phyloP scores from a whole-genome alignment of 139 green algal genomes.

The Coelastrella sp. region DNA sequence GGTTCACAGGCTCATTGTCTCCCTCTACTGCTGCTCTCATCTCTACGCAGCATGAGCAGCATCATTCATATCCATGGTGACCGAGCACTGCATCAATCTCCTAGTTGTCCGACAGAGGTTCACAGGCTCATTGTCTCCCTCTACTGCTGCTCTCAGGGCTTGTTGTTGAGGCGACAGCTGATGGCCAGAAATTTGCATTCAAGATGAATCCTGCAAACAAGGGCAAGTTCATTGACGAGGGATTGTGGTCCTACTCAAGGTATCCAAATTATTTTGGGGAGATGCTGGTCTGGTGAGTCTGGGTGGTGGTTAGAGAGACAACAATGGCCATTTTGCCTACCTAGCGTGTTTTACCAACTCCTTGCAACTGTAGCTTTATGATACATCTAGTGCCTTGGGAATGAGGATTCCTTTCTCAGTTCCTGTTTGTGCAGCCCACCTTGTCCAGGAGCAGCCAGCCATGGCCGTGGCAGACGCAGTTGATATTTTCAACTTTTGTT shows the following conservation, averaged over 20 bases:
- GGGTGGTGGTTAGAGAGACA: neutral
- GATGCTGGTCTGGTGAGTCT: conserved; percentile 73
- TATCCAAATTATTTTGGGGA: conserved; percentile 95
- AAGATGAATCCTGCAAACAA: conserved; percentile 78
- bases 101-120: too few relatives aligned
- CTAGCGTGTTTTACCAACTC: neutral
- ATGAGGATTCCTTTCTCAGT: too few relatives aligned
- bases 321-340: neutral
- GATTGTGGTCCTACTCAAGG: conserved; percentile 74
- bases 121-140: neutral
- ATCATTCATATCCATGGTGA: too few relatives aligned
- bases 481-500: too few relatives aligned
- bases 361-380: neutral
- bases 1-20: neutral
- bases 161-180: conserved; percentile 70
- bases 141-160: conserved; percentile 56
- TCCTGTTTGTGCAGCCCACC: too few relatives aligned
- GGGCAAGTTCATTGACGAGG: conserved; percentile 83
- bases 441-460: too few relatives aligned
- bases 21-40: too few relatives aligned
- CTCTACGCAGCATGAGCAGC: too few relatives aligned
- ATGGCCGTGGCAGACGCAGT: too few relatives aligned
- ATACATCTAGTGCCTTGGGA: neutral
- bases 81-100: too few relatives aligned
- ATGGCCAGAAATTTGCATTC: conserved; percentile 86